These are phyloP conservation scores for Dictyostelium discoideum DNA, from an alignment of 78 protist genomes.

Conservation along the genomic window dicty_2.7 NC_007088.5:1454501-1455000, in stretches of 20 bases:
- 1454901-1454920: slow-evolving; percentile 50
- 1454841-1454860: slow-evolving; percentile 26
- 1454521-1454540: slow-evolving; percentile 58
- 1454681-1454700: slow-evolving; percentile 81
- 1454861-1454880: neutral
- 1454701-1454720: slow-evolving; percentile 72
- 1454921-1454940: neutral
- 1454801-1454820: neutral
- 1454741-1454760: slow-evolving; percentile 58
- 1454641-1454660: slow-evolving; percentile 40
- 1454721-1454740: slow-evolving; percentile 41
- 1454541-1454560: neutral
- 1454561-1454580: neutral
- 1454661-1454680: slow-evolving; percentile 76
- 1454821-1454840: slow-evolving; percentile 50
- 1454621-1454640: neutral
- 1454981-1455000: neutral
- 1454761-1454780: slow-evolving; percentile 35
- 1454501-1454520: slow-evolving; percentile 27
- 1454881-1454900: slow-evolving; percentile 9
- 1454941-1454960: neutral
- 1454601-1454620: slow-evolving; percentile 54
- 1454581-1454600: neutral
- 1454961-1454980: slow-evolving; percentile 1
- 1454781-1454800: neutral